phyloP scores from a whole-genome alignment of 2,329 filamentous ascomycete species.

The Talaromyces sp. region DNA sequence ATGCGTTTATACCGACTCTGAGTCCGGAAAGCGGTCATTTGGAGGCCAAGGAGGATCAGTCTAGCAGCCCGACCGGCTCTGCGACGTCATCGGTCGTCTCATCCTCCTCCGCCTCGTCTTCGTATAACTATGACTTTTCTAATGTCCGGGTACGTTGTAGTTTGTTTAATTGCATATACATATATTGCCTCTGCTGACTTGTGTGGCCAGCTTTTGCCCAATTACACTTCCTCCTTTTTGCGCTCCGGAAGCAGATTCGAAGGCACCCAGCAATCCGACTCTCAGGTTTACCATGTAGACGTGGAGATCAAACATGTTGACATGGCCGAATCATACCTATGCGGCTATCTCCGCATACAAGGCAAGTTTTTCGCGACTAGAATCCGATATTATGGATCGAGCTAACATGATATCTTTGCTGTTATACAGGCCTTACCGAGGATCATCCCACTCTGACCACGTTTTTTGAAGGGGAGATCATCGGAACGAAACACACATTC shows the following conservation, averaged over 20 bases:
- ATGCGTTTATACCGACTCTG: conserved; percentile 23
- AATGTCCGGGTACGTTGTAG: conserved; percentile 48
- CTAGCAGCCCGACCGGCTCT: conserved; percentile 17
- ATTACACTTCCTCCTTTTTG: conserved; percentile 78
- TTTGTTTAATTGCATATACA: background rate
- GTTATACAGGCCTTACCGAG: conserved; percentile 69
- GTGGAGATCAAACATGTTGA: conserved; percentile 97
- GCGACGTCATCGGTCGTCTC: conserved; percentile 21
- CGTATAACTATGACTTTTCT: conserved; percentile 50
- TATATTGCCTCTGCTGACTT: background rate
- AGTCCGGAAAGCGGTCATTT: conserved; percentile 31
- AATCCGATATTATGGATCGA: background rate
- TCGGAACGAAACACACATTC: conserved; percentile 92
- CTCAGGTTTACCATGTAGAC: conserved; percentile 89
- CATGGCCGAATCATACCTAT: conserved; percentile 87
- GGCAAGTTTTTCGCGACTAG: conserved; percentile 46
- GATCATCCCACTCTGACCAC: conserved; percentile 97
- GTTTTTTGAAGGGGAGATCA: conserved; percentile 97
- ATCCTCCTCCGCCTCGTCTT: conserved; percentile 36
- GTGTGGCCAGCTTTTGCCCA: conserved; percentile 58
- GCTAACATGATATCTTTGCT: background rate
- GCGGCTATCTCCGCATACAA: conserved; percentile 92
- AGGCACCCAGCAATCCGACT: conserved; percentile 88
- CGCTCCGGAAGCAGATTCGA: conserved; percentile 81
- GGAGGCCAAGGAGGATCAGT: conserved; percentile 31